A percentile compares a stretch with the other conserved stretches of the same genome.
Evolutionary conservation across 148 eudicot species (phyloP).

Genomic region (Bassia scoparia): DNA sequence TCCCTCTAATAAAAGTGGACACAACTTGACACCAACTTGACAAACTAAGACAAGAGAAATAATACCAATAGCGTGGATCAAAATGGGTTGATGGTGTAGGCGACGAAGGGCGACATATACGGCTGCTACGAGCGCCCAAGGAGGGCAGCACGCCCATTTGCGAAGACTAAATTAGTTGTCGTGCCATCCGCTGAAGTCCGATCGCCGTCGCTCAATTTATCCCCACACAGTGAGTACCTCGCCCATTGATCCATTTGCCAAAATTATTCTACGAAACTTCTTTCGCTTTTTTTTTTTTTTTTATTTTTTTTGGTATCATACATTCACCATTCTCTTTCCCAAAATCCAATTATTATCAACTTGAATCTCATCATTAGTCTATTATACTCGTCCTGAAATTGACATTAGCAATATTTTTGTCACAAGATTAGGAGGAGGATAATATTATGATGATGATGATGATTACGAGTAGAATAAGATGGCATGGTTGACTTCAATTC

Average conservation of each 20-base stretch:
- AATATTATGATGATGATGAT: no score
- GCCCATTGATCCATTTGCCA: not conserved
- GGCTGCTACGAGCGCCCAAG: slow-evolving; percentile 56
- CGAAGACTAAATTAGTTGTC: slow-evolving; percentile 36
- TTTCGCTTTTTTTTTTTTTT: not conserved
- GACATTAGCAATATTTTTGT: no score
- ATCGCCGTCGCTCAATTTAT: not conserved
- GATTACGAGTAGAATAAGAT: no score
- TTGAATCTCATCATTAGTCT: not conserved
- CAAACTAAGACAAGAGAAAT: not conserved
- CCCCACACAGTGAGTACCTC: not conserved
- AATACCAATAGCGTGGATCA: slow-evolving; percentile 54
- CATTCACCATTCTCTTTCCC: not conserved
- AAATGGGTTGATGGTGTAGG: slow-evolving; percentile 46
- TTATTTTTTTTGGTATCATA: not conserved
- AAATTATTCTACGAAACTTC: not conserved
- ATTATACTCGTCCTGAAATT: no score
- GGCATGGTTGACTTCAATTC: no score
- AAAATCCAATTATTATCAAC: not conserved
- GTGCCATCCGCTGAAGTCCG: slow-evolving; percentile 23
- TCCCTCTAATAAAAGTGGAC: no score
- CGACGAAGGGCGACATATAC: slow-evolving; percentile 34
- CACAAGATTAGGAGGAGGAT: no score
- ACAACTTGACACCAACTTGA: no score
- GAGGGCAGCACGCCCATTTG: slow-evolving; percentile 57